Conservation (phyloP, 306 rosid genomes). For the Ammopiptanthus mongolicus region DNA sequence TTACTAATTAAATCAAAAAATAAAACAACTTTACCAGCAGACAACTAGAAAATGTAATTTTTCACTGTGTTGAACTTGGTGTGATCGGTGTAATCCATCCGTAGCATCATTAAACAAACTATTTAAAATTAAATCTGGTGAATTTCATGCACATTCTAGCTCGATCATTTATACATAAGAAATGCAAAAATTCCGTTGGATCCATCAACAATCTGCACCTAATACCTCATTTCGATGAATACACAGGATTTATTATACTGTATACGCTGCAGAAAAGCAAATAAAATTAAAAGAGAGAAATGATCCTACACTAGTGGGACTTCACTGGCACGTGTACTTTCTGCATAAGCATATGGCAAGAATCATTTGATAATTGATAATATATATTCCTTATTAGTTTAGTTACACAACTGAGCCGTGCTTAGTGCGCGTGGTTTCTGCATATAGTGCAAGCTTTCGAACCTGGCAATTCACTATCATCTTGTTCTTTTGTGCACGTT, state of each 20-base stretch:
- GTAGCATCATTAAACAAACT: neutral
- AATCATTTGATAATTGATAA: conserved; percentile 12
- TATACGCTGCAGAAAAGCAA: neutral
- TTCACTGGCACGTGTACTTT: conserved; percentile 15
- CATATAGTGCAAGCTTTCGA: conserved; percentile 29
- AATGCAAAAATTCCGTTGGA: conserved; percentile 47
- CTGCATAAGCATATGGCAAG: neutral
- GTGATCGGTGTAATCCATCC: neutral
- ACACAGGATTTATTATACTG: conserved; percentile 15
- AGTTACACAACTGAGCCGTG: neutral
- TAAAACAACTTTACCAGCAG: neutral
- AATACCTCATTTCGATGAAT: conserved; percentile 34
- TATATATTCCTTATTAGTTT: neutral
- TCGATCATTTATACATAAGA: conserved; percentile 8
- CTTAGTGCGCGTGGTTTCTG: conserved; percentile 36
- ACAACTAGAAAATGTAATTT: neutral
- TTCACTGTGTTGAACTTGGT: neutral
- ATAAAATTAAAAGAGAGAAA: neutral
- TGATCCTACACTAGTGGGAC: neutral
- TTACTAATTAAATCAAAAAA: neutral
- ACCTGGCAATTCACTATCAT: conserved; percentile 33
- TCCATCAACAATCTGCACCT: conserved; percentile 32
- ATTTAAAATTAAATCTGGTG: conserved; percentile 6
- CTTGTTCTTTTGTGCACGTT: conserved; percentile 22
- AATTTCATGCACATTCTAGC: conserved; percentile 21